phyloP scores from a whole-genome alignment of 352 stramenopile genomes.

The Globisporangium uncinulatum region DNA sequence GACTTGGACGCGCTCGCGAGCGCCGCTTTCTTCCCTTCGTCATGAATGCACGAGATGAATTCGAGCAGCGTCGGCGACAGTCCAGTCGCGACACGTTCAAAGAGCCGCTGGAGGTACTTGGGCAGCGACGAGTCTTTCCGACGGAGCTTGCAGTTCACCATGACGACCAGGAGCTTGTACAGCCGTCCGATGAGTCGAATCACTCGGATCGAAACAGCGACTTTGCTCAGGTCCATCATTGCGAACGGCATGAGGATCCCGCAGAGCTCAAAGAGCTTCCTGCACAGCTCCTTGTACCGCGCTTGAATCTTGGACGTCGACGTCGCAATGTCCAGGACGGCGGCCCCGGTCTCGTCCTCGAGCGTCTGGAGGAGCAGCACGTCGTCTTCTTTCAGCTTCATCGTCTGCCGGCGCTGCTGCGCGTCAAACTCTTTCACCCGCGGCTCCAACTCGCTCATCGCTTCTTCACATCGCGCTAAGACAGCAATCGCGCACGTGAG shows the following conservation, averaged over 20 bases:
- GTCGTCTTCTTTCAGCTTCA: conserved; percentile 41
- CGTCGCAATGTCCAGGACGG: conserved; percentile 21
- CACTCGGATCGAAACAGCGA: conserved; percentile 27
- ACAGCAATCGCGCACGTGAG: conserved; percentile 26
- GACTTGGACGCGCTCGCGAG: conserved; percentile 9
- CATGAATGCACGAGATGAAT: conserved; percentile 48
- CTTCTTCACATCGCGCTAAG: conserved; percentile 25
- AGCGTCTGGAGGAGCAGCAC: conserved; percentile 26
- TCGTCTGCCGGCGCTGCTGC: conserved; percentile 24
- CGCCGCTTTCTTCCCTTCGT: conserved; percentile 25
- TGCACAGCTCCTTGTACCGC: conserved; percentile 28
- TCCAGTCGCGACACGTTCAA: conserved; percentile 37
- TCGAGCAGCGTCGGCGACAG: conserved; percentile 37
- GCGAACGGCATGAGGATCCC: conserved; percentile 36
- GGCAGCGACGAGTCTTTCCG: conserved; percentile 34
- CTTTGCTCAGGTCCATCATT: conserved; percentile 37
- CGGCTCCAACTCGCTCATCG: conserved; percentile 21
- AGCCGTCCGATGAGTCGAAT: conserved; percentile 36
- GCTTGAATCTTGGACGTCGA: conserved; percentile 11
- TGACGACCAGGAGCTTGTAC: conserved; percentile 43
- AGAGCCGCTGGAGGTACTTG: conserved; percentile 35
- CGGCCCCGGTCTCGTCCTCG: conserved; percentile 26
- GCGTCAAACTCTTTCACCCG: conserved; percentile 28
- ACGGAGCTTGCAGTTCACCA: conserved; percentile 37
- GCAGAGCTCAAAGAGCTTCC: conserved; percentile 27